A percentile compares a stretch with the other conserved stretches of the same genome.
phyloP scores from a whole-genome alignment of 352 stramenopile species.

The Globisporangium barbulae region DNA sequence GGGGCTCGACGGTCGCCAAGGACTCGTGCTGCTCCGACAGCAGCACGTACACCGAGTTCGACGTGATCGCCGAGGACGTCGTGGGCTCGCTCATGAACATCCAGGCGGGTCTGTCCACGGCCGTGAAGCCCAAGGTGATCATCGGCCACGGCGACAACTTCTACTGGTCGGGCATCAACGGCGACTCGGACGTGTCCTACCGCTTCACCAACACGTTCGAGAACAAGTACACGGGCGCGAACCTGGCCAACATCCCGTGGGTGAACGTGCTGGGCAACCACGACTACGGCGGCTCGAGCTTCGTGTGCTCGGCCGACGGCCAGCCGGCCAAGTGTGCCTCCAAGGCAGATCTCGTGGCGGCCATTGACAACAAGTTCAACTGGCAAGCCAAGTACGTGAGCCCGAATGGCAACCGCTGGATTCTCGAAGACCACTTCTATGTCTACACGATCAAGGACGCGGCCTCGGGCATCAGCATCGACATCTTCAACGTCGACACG shows the following conservation, averaged over 20 bases:
- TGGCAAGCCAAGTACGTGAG: constrained; percentile 47
- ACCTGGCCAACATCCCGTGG: constrained; percentile 67
- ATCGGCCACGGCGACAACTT: constrained; percentile 79
- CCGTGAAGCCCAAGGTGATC: constrained; percentile 41
- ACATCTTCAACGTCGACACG: constrained; percentile 64
- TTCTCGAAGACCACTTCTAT: constrained; percentile 59
- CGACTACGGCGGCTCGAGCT: constrained; percentile 80
- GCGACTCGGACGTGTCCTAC: constrained; percentile 50
- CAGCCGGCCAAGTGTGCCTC: constrained; percentile 42
- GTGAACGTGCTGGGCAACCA: constrained; percentile 87
- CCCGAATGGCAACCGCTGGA: constrained; percentile 51
- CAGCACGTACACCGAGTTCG: constrained; percentile 51
- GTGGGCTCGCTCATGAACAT: constrained; percentile 54
- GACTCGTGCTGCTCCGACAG: constrained; percentile 66
- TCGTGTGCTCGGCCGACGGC: constrained; percentile 55
- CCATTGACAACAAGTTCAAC: constrained; percentile 51
- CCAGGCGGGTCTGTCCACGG: constrained; percentile 21
- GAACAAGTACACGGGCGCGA: constrained; percentile 49
- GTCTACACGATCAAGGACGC: constrained; percentile 41
- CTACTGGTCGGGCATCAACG: constrained; percentile 74
- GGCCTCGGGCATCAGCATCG: constrained; percentile 38
- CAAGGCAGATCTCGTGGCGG: constrained; percentile 35
- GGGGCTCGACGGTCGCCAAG: constrained; percentile 61
- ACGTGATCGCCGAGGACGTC: constrained; percentile 74
- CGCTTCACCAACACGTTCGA: constrained; percentile 82